Evolutionary conservation across 2,329 filamentous ascomycete genomes (phyloP), one percentile per base, ranked within the genome.

Genomic region (Neonectria coccinea): DNA sequence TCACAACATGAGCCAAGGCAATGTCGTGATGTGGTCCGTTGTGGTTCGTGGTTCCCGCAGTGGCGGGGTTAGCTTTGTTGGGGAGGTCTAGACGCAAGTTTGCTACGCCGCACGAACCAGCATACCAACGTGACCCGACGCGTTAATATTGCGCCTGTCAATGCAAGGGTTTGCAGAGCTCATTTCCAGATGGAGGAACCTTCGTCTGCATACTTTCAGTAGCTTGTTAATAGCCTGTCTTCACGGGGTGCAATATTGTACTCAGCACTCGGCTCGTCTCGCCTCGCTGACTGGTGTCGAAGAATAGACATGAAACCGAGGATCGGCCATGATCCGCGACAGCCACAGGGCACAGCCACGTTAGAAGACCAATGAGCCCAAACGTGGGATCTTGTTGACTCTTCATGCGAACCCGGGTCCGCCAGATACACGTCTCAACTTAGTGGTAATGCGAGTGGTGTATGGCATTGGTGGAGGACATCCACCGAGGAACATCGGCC

Each of bases 401-500:
- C 41, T 66, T 64, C 52, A 66, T 63, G 64, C 63, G 31, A 51
- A 50, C 25, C 18, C 59, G 22, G 25, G 54, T 12, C 18, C 18
- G 18, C 39, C 48, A 41, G 31, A 47, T 44, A 39, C 18, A 51
- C 10, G 51, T 51, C 22, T 58, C 48, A 45, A 48, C 51, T 36
- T 50, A 55, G 60, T 50, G 51, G 61, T 59, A 64, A 57, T 41
- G 54, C 47, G 54, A 27, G 51, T 55, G 51, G 47, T 55, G 52
- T 50, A 50, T 53, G 58, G 59, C 59, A 52, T 61, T 62, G 50
- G 58, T 41, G 61, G 59, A 65, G 27, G 56, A 55, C 56, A 31
- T 42, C 64, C 36, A 59, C 52, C 44, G 36, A 64, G 65, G 70
- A 68, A 67, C 31, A 68, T 65, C 66, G 70, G 68, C 18, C 67